Percentiles rank a stretch among this genome's conserved stretches.
These are phyloP conservation scores for Citrullus mucosospermus DNA, from an alignment of 306 rosid genomes.

Conservation along the genomic window DNA sequence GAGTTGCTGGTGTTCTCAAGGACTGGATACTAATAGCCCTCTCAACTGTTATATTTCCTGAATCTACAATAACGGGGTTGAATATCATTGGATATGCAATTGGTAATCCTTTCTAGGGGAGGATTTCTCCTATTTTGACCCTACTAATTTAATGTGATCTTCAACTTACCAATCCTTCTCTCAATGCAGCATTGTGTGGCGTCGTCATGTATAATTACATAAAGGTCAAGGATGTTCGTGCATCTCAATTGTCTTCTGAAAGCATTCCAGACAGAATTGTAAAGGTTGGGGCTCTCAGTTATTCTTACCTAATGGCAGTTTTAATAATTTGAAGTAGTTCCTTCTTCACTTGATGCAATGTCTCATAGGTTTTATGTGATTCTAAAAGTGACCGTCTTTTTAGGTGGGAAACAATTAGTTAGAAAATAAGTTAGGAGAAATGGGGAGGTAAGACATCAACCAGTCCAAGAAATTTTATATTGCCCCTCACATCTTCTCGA, in stretches of 20 bases:
- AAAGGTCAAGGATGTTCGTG: conserved; percentile 84
- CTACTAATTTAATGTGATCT: not conserved
- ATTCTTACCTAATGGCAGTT: not conserved
- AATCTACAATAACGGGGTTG: conserved; percentile 72
- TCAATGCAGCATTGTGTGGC: conserved; percentile 67
- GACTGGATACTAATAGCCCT: conserved; percentile 98
- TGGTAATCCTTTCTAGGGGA: conserved; percentile 29
- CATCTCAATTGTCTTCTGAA: conserved; percentile 52
- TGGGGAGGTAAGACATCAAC: not conserved
- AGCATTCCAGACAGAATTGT: conserved; percentile 50
- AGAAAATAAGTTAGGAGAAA: not conserved
- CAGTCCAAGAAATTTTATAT: not conserved
- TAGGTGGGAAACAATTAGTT: not conserved
- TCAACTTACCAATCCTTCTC: not conserved
- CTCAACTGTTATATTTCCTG: conserved; percentile 88
- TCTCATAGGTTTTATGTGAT: not conserved
- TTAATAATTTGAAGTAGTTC: not conserved
- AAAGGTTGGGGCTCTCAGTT: conserved; percentile 30
- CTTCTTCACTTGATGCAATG: not conserved
- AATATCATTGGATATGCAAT: conserved; percentile 89
- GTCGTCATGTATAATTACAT: conserved; percentile 90
- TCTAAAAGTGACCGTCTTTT: not conserved
- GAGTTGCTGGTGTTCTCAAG: conserved; percentile 92
- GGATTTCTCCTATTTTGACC: not conserved
- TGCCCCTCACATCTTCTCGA: not conserved